These are phyloP conservation scores for Acer negundo DNA, from an alignment of 345 rosid genomes.

Conservation along the genomic window DNA sequence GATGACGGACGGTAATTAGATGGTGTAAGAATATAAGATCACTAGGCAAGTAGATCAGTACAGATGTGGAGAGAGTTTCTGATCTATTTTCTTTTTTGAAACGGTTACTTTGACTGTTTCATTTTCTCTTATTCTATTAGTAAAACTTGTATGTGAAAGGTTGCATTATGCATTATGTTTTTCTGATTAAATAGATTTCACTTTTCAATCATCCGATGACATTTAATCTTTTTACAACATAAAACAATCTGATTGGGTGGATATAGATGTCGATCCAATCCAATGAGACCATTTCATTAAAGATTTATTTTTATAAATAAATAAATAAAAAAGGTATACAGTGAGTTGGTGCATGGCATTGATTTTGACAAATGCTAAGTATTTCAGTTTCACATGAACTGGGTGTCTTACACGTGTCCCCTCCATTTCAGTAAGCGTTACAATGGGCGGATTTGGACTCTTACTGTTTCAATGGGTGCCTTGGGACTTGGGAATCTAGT, in stretches of 20 bases:
- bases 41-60: not conserved
- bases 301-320: not conserved
- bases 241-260: not conserved
- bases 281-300: not conserved
- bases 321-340: not conserved
- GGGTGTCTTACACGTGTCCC: slow-evolving; percentile 17
- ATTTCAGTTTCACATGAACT: not conserved
- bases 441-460: not conserved
- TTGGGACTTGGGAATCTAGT: not conserved
- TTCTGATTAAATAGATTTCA: too few relatives aligned
- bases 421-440: not conserved
- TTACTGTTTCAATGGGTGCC: not conserved
- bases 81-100: not conserved
- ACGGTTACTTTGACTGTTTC: slow-evolving; percentile 15
- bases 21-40: too few relatives aligned
- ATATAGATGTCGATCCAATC: too few relatives aligned
- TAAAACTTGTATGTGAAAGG: too few relatives aligned
- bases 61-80: not conserved
- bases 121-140: too few relatives aligned
- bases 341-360: not conserved
- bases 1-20: not conserved
- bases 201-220: not conserved
- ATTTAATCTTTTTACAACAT: not conserved
- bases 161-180: too few relatives aligned
- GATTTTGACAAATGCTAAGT: not conserved